A percentile compares a stretch with the other conserved stretches of the same genome.
Conservation (phyloP, 2,329 filamentous ascomycete species). For the Aschersonia sp. region DNA sequence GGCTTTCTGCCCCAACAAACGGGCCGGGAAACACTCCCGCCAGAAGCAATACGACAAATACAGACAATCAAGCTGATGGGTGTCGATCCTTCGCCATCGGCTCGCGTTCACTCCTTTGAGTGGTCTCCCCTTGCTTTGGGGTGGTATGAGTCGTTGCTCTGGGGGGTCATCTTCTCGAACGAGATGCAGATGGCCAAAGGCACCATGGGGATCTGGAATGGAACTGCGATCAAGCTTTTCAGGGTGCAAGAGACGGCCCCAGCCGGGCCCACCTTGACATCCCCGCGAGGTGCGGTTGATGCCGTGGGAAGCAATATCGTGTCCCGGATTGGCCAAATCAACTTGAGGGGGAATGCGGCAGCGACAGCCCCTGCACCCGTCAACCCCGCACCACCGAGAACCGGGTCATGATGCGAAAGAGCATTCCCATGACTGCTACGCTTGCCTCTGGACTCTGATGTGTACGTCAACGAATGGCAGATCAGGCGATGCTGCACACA, state of each 20-base stretch:
- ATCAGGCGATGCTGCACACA: background rate
- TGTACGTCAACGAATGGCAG: background rate
- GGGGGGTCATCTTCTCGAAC: conserved; percentile 81
- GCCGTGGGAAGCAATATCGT: conserved; percentile 85
- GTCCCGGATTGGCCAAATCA: conserved; percentile 69
- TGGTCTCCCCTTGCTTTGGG: conserved; percentile 83
- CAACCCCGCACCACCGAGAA: conserved; percentile 2
- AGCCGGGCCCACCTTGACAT: conserved; percentile 65
- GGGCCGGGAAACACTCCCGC: conserved; percentile 24
- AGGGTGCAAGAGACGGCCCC: conserved; percentile 74
- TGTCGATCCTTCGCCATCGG: conserved; percentile 53
- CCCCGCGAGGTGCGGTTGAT: conserved; percentile 81
- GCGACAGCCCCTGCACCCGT: conserved; percentile 4
- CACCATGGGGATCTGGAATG: conserved; percentile 87
- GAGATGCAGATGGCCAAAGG: conserved; percentile 82
- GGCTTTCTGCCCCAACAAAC: conserved; percentile 40
- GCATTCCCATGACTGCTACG: background rate
- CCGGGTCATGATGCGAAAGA: background rate
- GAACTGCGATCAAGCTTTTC: conserved; percentile 78
- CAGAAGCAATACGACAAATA: conserved; percentile 38
- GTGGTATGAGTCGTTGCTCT: conserved; percentile 91
- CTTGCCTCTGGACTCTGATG: background rate
- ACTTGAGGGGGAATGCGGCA: conserved; percentile 39
- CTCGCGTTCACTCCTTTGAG: conserved; percentile 79
- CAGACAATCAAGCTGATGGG: conserved; percentile 48